A percentile compares a stretch with the other conserved stretches of the same genome.
Evolutionary conservation across 2,329 filamentous ascomycete species (phyloP).

Genomic region (Hortaea sp.): DNA sequence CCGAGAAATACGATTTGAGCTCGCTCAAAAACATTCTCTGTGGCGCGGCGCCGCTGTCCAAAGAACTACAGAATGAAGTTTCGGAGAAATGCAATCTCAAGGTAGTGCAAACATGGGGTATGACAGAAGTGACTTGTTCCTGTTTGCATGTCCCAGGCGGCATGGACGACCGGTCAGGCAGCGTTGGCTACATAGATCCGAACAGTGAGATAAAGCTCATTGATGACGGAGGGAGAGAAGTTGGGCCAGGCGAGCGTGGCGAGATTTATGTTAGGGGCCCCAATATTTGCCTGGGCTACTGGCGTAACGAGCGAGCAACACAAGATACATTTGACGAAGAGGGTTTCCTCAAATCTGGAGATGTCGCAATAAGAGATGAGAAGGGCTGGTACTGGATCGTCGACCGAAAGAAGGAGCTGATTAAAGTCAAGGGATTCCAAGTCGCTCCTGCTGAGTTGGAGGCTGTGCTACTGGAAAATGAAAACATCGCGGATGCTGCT

Average conservation of each 20-base stretch:
- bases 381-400: conserved; percentile 24
- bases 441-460: conserved; percentile 27
- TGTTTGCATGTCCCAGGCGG: conserved; percentile 27
- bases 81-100: conserved; percentile 19
- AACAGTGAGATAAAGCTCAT: conserved; percentile 29
- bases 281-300: conserved; percentile 32
- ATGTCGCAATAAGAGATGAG: conserved; percentile 25
- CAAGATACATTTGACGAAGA: conserved; percentile 27
- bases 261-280: conserved; percentile 32
- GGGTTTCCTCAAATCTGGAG: conserved; percentile 88
- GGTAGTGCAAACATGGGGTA: conserved; percentile 26
- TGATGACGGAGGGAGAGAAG: conserved; percentile 31
- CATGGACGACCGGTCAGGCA: conserved; percentile 20
- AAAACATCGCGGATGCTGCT: conserved; percentile 18
- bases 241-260: conserved; percentile 26
- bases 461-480: conserved; percentile 16
- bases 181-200: conserved; percentile 22
- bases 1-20: conserved; percentile 19
- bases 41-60: conserved; percentile 26
- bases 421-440: conserved; percentile 27
- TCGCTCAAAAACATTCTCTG: conserved; percentile 24
- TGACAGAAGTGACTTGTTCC: conserved; percentile 19
- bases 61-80: conserved; percentile 29
- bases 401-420: conserved; percentile 26
- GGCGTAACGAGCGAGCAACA: conserved; percentile 21